phyloP scores from a whole-genome alignment of 2,329 filamentous ascomycete species.

The Curvularia spicifera region DNA sequence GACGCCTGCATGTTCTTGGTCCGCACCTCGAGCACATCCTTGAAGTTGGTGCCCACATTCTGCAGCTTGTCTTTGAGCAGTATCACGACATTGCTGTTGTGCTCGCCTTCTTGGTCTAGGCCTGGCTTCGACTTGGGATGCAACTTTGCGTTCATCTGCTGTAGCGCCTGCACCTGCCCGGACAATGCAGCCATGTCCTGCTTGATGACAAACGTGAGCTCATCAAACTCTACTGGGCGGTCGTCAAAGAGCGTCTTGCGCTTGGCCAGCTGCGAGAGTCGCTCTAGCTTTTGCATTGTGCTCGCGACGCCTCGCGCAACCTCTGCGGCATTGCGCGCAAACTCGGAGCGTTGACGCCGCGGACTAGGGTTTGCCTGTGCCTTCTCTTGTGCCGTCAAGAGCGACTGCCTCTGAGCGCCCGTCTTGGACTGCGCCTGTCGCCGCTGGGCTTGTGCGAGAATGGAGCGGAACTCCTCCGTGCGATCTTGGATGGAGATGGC shows the following conservation, averaged over 20 bases:
- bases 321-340: constrained; percentile 87
- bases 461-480: constrained; percentile 92
- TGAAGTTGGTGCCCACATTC: constrained; percentile 93
- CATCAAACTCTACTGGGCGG: constrained; percentile 93
- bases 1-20: constrained; percentile 98
- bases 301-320: constrained; percentile 90
- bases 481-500: constrained; percentile 88
- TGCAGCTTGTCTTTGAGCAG: constrained; percentile 89
- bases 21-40: constrained; percentile 92
- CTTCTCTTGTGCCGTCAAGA: constrained; percentile 74
- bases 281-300: constrained; percentile 94
- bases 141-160: constrained; percentile 76
- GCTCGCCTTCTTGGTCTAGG: constrained; percentile 82
- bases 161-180: constrained; percentile 84
- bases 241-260: constrained; percentile 98
- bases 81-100: constrained; percentile 96
- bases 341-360: constrained; percentile 73
- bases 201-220: constrained; percentile 97
- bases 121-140: constrained; percentile 65
- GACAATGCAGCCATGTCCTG: constrained; percentile 89
- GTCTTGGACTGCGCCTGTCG: constrained; percentile 77
- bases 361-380: constrained; percentile 61
- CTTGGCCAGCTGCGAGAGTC: constrained; percentile 91
- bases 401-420: constrained; percentile 78
- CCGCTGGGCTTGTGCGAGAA: constrained; percentile 84